These are phyloP conservation scores for Pleurotus cornucopiae DNA, from an alignment of 768 basidiomycete genomes.

Conservation along the genomic window DNA sequence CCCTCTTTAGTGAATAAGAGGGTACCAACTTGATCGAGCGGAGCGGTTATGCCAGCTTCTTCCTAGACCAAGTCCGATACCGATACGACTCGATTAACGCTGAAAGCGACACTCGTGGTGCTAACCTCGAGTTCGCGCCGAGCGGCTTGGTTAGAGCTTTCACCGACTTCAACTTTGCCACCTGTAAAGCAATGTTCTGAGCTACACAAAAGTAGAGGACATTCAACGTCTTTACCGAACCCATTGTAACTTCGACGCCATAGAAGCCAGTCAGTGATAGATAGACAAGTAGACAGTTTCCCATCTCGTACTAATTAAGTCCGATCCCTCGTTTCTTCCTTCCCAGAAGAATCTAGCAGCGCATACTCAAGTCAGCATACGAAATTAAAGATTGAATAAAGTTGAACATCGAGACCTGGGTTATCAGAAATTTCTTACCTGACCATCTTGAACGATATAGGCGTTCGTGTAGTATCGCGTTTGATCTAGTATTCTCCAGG, in stretches of 20 bases:
- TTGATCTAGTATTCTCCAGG: background rate
- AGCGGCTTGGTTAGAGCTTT: slow-evolving; percentile 68
- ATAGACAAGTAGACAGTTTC: background rate
- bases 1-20: slow-evolving; percentile 59
- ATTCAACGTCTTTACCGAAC: background rate
- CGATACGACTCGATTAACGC: background rate
- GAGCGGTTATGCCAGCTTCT: slow-evolving; percentile 73
- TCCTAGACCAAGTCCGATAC: slow-evolving; percentile 43
- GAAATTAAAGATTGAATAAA: background rate
- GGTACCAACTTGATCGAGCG: slow-evolving; percentile 58
- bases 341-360: slow-evolving; percentile 59
- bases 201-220: background rate
- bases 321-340: slow-evolving; percentile 82
- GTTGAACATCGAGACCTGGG: background rate
- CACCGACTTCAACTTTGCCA: slow-evolving; percentile 78
- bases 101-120: background rate
- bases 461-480: background rate
- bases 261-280: background rate
- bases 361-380: background rate
- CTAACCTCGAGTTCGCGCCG: slow-evolving; percentile 64
- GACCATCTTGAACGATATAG: background rate
- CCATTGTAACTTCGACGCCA: background rate
- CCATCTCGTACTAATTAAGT: slow-evolving; percentile 31
- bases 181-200: slow-evolving; percentile 23
- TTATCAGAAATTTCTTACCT: background rate